A percentile compares a stretch with the other conserved stretches of the same genome.
Conservation (phyloP, 225 moss, liverwort and hornwort genomes). For the Antitrichia curtipendula region DNA sequence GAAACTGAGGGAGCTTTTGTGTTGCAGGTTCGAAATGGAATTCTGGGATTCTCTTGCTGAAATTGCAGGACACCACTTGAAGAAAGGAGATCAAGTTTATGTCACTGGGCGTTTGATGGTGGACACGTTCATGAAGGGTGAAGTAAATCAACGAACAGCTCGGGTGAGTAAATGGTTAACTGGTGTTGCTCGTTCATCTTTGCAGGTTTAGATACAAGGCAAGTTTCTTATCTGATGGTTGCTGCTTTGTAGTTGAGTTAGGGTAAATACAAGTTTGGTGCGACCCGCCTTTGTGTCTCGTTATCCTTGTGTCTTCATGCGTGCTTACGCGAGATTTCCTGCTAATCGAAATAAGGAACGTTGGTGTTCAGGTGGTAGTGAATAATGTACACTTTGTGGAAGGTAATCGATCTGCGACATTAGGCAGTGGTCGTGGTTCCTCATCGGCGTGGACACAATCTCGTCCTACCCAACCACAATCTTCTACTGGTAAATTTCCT, state of each 20-base stretch:
- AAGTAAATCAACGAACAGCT: constrained; percentile 23
- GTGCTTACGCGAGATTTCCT: background rate
- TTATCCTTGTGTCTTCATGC: background rate
- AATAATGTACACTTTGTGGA: constrained; percentile 37
- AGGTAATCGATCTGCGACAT: background rate
- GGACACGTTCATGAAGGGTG: constrained; percentile 42
- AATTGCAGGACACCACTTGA: constrained; percentile 79
- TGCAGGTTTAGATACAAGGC: background rate
- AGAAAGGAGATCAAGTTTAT: constrained; percentile 78
- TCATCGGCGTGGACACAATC: constrained; percentile 34
- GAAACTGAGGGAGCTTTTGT: background rate
- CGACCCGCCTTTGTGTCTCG: background rate
- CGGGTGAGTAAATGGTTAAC: constrained; percentile 25
- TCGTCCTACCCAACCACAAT: constrained; percentile 11
- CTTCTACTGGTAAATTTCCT: constrained; percentile 9
- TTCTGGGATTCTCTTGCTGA: constrained; percentile 86
- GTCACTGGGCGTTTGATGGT: constrained; percentile 64
- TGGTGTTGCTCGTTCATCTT: background rate
- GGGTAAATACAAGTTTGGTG: background rate
- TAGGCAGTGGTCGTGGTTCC: constrained; percentile 1
- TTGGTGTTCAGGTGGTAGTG: constrained; percentile 30
- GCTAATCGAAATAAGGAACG: background rate
- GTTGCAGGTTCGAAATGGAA: constrained; percentile 82
- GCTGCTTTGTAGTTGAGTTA: background rate
- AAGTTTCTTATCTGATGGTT: background rate